These are phyloP conservation scores for Metroxylon sagu DNA, from an alignment of 176 grass and related monocot genomes.

Conservation along the genomic window DNA sequence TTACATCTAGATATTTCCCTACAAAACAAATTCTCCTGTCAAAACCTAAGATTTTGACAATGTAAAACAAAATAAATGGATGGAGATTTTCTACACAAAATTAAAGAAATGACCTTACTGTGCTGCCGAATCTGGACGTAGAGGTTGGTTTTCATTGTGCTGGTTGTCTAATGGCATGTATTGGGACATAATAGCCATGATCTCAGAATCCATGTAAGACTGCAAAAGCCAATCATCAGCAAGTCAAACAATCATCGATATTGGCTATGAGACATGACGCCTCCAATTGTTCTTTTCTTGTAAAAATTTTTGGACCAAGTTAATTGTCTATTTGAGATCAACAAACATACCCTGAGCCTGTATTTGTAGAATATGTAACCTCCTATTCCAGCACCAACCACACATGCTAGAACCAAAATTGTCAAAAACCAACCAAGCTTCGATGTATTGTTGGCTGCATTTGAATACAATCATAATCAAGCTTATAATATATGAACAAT, in stretches of 20 bases:
- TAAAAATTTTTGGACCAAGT: too few species aligned
- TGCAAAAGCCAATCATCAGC: slow-evolving; percentile 11
- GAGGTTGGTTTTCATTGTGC: slow-evolving; percentile 38
- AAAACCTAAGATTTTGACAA: neutral
- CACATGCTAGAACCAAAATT: slow-evolving; percentile 46
- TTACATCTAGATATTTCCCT: neutral
- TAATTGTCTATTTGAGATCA: neutral
- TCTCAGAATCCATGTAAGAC: slow-evolving; percentile 84
- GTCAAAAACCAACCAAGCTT: slow-evolving; percentile 37
- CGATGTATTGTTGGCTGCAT: slow-evolving; percentile 48
- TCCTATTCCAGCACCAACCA: slow-evolving; percentile 32
- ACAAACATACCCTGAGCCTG: slow-evolving; percentile 60
- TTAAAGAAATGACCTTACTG: neutral
- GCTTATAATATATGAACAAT: too few species aligned
- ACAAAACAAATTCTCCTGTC: slow-evolving; percentile 2
- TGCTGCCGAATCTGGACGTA: slow-evolving; percentile 40
- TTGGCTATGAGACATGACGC: too few species aligned
- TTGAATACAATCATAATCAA: too few species aligned
- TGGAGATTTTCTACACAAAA: too few species aligned
- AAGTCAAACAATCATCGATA: too few species aligned
- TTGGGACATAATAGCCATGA: slow-evolving; percentile 83
- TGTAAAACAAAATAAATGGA: too few species aligned
- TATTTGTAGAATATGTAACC: slow-evolving; percentile 90
- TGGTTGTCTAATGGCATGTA: slow-evolving; percentile 81
- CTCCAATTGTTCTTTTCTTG: too few species aligned